phyloP scores from a whole-genome alignment of 2,329 filamentous ascomycete species.

The Lachnellula willkommii region DNA sequence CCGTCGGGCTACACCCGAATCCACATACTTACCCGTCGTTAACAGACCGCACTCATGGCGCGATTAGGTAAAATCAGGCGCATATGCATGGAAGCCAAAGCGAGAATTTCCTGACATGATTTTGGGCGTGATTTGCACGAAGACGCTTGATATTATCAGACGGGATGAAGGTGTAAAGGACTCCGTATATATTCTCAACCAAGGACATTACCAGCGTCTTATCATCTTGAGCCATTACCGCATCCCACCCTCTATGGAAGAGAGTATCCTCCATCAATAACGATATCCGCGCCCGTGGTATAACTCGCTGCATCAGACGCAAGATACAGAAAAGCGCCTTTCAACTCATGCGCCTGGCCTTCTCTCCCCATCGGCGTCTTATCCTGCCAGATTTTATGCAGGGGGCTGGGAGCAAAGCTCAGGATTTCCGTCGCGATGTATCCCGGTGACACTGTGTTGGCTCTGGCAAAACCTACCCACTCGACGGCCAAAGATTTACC shows the following conservation, averaged over 20 bases:
- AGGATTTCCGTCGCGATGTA: slow-evolving; percentile 73
- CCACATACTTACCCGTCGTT: too few relatives aligned
- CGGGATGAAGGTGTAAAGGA: too few relatives aligned
- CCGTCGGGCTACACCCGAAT: too few relatives aligned
- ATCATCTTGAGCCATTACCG: too few relatives aligned
- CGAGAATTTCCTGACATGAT: too few relatives aligned
- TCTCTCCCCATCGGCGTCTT: slow-evolving; percentile 38
- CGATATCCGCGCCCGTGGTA: slow-evolving; percentile 35
- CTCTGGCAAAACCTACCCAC: slow-evolving; percentile 69
- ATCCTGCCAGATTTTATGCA: slow-evolving; percentile 67
- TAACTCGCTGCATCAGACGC: slow-evolving; percentile 40
- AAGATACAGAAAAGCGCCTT: slow-evolving; percentile 47
- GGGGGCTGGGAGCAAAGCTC: slow-evolving; percentile 57
- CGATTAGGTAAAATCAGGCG: too few relatives aligned
- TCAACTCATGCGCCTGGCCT: slow-evolving; percentile 39
- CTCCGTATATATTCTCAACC: too few relatives aligned
- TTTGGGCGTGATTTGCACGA: too few relatives aligned
- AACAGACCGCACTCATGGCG: too few relatives aligned
- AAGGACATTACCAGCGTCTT: too few relatives aligned
- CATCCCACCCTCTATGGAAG: background rate
- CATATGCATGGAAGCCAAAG: too few relatives aligned
- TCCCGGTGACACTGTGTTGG: slow-evolving; percentile 68
- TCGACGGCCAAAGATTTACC: slow-evolving; percentile 68
- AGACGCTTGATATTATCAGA: too few relatives aligned
- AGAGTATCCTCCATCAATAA: slow-evolving; percentile 19